Conservation (phyloP, 805 yeast species). For the Candida rishiriensis region DNA sequence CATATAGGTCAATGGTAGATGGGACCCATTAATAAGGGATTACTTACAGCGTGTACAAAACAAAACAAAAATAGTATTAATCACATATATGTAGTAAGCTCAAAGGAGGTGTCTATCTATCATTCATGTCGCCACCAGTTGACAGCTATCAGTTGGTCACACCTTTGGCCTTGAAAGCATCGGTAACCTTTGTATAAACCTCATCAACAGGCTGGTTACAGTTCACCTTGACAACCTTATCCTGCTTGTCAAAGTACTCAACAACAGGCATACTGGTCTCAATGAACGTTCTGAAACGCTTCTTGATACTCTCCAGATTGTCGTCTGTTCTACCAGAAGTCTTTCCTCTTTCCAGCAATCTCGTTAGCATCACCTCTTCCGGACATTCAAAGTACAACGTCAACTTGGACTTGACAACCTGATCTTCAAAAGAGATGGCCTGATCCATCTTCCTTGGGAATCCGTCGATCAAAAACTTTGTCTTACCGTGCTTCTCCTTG, state of each 20-base stretch:
- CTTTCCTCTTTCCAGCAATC: slow-evolving; percentile 87
- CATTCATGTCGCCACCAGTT: too few species aligned
- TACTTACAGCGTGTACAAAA: too few species aligned
- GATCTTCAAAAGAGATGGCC: slow-evolving; percentile 85
- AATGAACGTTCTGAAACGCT: slow-evolving; percentile 80
- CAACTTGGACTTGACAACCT: slow-evolving; percentile 64
- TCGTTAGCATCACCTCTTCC: slow-evolving; percentile 73
- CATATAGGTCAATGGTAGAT: too few species aligned
- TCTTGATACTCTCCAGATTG: slow-evolving; percentile 82
- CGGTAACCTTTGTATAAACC: slow-evolving; percentile 67
- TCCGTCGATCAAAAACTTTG: slow-evolving; percentile 83
- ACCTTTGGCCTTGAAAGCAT: slow-evolving; percentile 50
- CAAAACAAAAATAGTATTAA: too few species aligned
- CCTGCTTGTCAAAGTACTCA: slow-evolving; percentile 68
- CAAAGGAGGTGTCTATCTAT: too few species aligned
- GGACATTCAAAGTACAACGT: slow-evolving; percentile 80
- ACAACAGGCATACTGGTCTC: slow-evolving; percentile 95
- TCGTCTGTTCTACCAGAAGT: slow-evolving; percentile 95
- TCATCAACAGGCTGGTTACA: slow-evolving; percentile 80
- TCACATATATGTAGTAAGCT: too few species aligned
- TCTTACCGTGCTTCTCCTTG: slow-evolving; percentile 39
- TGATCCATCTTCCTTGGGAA: slow-evolving; percentile 99
- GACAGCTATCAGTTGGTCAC: slow-evolving; percentile 15
- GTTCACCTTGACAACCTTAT: slow-evolving; percentile 68
- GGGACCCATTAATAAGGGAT: too few species aligned